Conservation (phyloP, 805 yeast genomes). For the Wickerhamiella australiensis region DNA sequence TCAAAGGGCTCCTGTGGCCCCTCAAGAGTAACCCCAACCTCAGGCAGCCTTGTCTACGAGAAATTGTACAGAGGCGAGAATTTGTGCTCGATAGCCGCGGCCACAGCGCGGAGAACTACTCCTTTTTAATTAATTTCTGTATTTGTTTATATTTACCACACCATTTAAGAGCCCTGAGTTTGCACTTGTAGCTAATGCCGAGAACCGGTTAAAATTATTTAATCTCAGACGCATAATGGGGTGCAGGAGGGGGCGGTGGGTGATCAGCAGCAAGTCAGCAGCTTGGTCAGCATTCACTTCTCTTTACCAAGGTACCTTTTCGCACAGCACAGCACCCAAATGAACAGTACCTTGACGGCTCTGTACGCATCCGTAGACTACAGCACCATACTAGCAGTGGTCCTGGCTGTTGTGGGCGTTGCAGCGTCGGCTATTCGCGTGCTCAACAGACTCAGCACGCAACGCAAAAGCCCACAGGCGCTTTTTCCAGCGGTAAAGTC, state of each 20-base stretch:
- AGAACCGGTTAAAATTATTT: no score
- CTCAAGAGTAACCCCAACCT: no score
- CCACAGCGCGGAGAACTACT: no score
- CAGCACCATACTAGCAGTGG: not conserved
- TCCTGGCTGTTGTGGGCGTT: not conserved
- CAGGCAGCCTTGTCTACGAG: no score
- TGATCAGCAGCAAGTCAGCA: not conserved
- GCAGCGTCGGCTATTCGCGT: not conserved
- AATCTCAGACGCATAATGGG: no score
- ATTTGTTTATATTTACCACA: no score
- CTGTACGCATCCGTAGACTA: not conserved
- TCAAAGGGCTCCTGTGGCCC: no score
- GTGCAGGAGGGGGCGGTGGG: not conserved
- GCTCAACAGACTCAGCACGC: not conserved
- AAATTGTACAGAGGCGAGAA: no score
- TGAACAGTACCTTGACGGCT: not conserved
- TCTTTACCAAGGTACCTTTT: not conserved
- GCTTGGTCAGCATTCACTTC: not conserved
- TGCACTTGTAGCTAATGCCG: no score
- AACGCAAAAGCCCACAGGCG: not conserved
- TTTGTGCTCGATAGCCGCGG: no score
- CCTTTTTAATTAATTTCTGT: no score
- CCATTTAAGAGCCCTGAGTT: no score
- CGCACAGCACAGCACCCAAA: not conserved
- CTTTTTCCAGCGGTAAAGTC: slow-evolving; percentile 1